Evolutionary conservation across 441 rosid species (phyloP), one percentile per base, ranked within the genome.

Genomic region (Adansonia gregorii): DNA sequence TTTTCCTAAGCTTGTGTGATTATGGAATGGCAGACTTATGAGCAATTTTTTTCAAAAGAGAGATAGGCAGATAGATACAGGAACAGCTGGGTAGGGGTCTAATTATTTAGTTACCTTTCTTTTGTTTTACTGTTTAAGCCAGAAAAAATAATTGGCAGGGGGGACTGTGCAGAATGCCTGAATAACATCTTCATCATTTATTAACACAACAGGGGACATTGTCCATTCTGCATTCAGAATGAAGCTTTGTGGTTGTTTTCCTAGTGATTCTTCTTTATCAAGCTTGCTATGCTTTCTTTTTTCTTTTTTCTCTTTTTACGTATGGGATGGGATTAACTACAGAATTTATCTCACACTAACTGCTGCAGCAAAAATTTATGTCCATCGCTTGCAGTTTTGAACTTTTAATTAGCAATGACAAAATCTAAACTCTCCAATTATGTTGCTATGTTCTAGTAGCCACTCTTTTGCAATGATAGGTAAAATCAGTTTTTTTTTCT

Each of bases 191-290:
- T 27, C 17, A 27, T 63, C 45, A 63, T 63, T 31, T 31, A 63
- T 63, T 5, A 27, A 12, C 14, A 27, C 22, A 61, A 61, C 17
- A 12, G 31, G 45, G 19, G 43, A 27, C 43, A 6, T 15, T 65
- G 24, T 65, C 20, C 8, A 8, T 15, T 3, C 8, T 41, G 12
- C 17, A 65, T n/a, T 39, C 20, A 15, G 48, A 2, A 17, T 66
- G 35, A 67, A 14, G 58, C 43, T 14, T 8, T 70, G 20, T 70
- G n/a, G 45, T 70, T 49, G 45, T 70, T 70, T 70, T 27, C 14
- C 14, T 1, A 51, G 24, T 7, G 22, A 4, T 24, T 27, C 45
- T 51, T 51, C 19, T 51, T 15, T 54, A 31, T 27, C 60, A 39
- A 54, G 49, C 75, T 55, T 55, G 49, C 5, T 17, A 56, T 49